A percentile compares a stretch with the other conserved stretches of the same genome.
phyloP scores from a whole-genome alignment of 768 basidiomycete species.

The Podaxis sp. region DNA sequence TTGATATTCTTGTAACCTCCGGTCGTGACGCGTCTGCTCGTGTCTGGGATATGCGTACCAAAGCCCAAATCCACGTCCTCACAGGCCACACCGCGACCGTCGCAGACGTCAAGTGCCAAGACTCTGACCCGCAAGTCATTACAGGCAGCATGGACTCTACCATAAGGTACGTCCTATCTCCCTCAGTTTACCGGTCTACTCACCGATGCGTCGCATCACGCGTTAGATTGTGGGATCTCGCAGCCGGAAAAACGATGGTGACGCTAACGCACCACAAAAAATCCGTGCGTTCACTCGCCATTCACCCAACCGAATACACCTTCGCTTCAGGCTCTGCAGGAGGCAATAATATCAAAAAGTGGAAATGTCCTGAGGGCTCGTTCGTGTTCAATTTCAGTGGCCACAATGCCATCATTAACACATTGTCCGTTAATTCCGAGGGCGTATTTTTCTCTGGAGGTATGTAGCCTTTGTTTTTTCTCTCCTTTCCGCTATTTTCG shows the following conservation, averaged over 20 bases:
- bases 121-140: slow-evolving; percentile 96
- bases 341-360: slow-evolving; percentile 99
- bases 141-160: slow-evolving; percentile 99
- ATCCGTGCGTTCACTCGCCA: slow-evolving; percentile 87
- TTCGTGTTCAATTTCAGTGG: slow-evolving; percentile 97
- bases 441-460: slow-evolving; percentile 98
- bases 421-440: slow-evolving; percentile 87
- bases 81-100: slow-evolving; percentile 94
- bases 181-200: not conserved
- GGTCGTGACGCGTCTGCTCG: slow-evolving; percentile 96
- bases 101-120: slow-evolving; percentile 94
- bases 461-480: slow-evolving; percentile 29
- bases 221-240: slow-evolving; percentile 89
- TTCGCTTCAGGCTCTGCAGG: slow-evolving; percentile 95
- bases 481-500: not conserved
- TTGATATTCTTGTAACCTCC: slow-evolving; percentile 91
- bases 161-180: slow-evolving; percentile 53
- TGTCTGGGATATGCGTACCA: slow-evolving; percentile 99
- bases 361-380: slow-evolving; percentile 95
- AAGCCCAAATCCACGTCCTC: slow-evolving; percentile 91
- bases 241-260: slow-evolving; percentile 94
- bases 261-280: slow-evolving; percentile 99
- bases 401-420: slow-evolving; percentile 98
- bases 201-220: not conserved
- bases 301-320: slow-evolving; percentile 95